Conservation (phyloP, 2,329 filamentous ascomycete species). For the Colletotrichum sansevieriae region DNA sequence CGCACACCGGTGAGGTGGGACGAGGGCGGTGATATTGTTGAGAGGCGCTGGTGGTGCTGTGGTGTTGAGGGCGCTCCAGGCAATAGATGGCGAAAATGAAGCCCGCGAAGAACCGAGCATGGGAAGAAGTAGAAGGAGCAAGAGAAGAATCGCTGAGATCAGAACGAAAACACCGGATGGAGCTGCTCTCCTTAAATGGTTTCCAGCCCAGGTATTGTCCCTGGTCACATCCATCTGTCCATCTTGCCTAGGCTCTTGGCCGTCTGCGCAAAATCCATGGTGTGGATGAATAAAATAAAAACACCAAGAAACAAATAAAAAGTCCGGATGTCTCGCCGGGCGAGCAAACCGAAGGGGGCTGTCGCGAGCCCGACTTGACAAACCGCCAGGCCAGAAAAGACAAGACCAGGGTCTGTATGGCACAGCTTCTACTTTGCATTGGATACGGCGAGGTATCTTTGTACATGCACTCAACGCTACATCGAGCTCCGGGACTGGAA, state of each 20-base stretch:
- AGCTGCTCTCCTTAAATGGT: conserved; percentile 30
- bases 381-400: background rate
- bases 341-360: background rate
- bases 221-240: conserved; percentile 1
- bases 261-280: conserved; percentile 14
- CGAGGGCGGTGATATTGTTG: conserved; percentile 11
- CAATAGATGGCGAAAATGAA: background rate
- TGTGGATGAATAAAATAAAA: background rate
- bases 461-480: conserved; percentile 2
- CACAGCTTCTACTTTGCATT: background rate
- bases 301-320: background rate
- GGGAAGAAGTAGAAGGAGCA: background rate
- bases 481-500: background rate
- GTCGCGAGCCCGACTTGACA: background rate
- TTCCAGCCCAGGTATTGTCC: background rate
- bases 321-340: conserved; percentile 24
- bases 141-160: background rate
- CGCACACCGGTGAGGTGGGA: background rate
- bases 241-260: conserved; percentile 30
- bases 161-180: background rate
- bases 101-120: conserved; percentile 7
- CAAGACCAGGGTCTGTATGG: background rate
- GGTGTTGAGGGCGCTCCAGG: background rate
- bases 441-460: conserved; percentile 5
- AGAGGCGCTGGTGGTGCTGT: background rate